Percentiles rank a stretch among this genome's conserved stretches.
Conservation (phyloP, 106 monocot genomes). For the Phalaenopsis aphrodite region DNA sequence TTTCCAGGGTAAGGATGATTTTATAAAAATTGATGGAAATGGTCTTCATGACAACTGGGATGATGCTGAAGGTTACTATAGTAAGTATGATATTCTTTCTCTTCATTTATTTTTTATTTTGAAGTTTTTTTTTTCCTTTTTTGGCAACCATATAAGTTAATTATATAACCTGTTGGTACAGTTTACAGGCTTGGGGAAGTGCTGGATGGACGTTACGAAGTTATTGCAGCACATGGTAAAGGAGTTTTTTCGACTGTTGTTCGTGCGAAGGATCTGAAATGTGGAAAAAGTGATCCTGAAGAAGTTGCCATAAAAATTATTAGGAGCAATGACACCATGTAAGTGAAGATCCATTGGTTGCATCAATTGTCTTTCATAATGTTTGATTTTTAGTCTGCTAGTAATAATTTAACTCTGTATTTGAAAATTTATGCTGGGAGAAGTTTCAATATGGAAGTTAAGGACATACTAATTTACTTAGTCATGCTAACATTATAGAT, state of each 20-base stretch:
- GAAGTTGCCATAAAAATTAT: slow-evolving; percentile 99
- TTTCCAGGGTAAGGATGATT: slow-evolving; percentile 73
- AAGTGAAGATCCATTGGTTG: slow-evolving; percentile 10
- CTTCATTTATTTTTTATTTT: background rate
- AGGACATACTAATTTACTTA: background rate
- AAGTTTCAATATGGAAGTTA: slow-evolving; percentile 1
- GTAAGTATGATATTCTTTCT: slow-evolving; percentile 40
- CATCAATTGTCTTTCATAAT: background rate
- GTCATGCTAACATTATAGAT: background rate
- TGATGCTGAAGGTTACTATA: slow-evolving; percentile 97
- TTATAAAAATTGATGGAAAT: slow-evolving; percentile 51
- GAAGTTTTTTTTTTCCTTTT: background rate
- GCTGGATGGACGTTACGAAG: slow-evolving; percentile 92
- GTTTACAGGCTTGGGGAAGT: slow-evolving; percentile 89
- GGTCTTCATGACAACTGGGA: slow-evolving; percentile 97
- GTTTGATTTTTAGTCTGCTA: background rate
- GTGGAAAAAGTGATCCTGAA: slow-evolving; percentile 67
- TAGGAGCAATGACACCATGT: slow-evolving; percentile 96
- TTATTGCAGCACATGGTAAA: slow-evolving; percentile 93
- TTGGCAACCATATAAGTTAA: background rate
- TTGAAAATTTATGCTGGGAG: background rate
- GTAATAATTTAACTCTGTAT: background rate
- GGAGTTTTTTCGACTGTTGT: slow-evolving; percentile 99
- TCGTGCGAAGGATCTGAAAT: slow-evolving; percentile 93
- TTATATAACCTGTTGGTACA: slow-evolving; percentile 10